Evolutionary conservation across 768 basidiomycete genomes (phyloP).

Genomic region (Asterophora lycoperdoides): DNA sequence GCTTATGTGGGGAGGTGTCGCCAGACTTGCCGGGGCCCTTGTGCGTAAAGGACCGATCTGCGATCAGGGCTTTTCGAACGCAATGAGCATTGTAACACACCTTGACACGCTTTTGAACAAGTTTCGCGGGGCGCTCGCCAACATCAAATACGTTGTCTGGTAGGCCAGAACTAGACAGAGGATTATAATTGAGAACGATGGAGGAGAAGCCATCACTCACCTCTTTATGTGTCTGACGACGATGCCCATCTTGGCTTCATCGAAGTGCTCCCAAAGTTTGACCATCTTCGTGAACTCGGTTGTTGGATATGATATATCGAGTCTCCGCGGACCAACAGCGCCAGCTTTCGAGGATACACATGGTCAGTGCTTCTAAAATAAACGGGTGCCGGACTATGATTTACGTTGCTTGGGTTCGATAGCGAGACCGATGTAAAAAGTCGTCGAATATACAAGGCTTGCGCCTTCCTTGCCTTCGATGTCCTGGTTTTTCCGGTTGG

Average conservation of each 20-base stretch:
- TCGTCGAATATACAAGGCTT: constrained; percentile 88
- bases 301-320: constrained; percentile 97
- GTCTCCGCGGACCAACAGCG: constrained; percentile 68
- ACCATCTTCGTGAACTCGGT: constrained; percentile 92
- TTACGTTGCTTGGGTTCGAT: constrained; percentile 90
- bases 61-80: constrained; percentile 8
- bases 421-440: constrained; percentile 92
- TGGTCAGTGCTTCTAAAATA: constrained; percentile 6
- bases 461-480: constrained; percentile 72
- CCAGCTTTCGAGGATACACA: constrained; percentile 49
- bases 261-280: constrained; percentile 94
- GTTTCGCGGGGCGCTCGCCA: constrained; percentile 72
- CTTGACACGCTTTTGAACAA: constrained; percentile 73
- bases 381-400: constrained; percentile 22
- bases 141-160: constrained; percentile 82
- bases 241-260: constrained; percentile 90
- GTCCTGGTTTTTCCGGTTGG: constrained; percentile 73
- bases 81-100: constrained; percentile 27
- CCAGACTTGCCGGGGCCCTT: constrained; percentile 62
- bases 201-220: constrained; percentile 36
- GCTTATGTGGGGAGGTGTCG: constrained; percentile 62
- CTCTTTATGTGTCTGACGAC: constrained; percentile 90
- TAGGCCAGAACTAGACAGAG: constrained; percentile 52
- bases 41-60: constrained; percentile 15
- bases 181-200: not conserved